Evolutionary conservation across 2,329 filamentous ascomycete species (phyloP), one percentile per base, ranked within the genome.

Genomic region (Knufia petricola): DNA sequence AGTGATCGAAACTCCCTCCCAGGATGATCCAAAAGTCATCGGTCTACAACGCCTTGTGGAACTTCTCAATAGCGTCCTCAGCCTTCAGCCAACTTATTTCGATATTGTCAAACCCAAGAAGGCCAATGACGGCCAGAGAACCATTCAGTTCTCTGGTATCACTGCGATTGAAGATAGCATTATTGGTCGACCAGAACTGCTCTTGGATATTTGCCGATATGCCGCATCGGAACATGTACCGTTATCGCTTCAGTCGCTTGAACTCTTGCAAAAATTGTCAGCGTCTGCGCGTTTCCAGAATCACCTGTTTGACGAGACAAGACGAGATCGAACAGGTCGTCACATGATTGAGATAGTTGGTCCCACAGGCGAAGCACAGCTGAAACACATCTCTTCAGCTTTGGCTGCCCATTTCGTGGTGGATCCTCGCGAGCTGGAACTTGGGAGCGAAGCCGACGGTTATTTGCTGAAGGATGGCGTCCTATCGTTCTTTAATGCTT

Each of bases 91-190:
- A 13, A 96, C 90, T 0, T 98, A 94, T 62, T 76, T 94, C 36
- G 84, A 96, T 61, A 79, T 98, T 46, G 85, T 96, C 13, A 79
- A 85, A 46, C 87, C 89, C 2, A 66, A 87, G 9, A 86, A 84
- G 40, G 61, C 72, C 75, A 28, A 78, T 87, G 49, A 69, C 77
- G 17, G 75, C 74, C 23, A 70, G 44, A 73, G 77, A 23, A 68
- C 73, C 3, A 82, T 92, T 19, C 77, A 83, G 0, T 87, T 85
- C 58, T 78, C 84, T 4, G 81, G 87, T 0, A 85, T 90, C 56
- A 75, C 84, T n/a, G 89, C 85, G 0, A 90, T 98, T 59, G 90
- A 96, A 62, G 94, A 98, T 60, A 88, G 87, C 6, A 73, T 98
- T 17, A 74, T 95, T 32, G 87, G 83, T 50, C 84, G 92, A 58